Percentiles rank a stretch among this genome's conserved stretches.
Conservation (phyloP, 2,329 filamentous ascomycete genomes). For the Dothistroma pini region DNA sequence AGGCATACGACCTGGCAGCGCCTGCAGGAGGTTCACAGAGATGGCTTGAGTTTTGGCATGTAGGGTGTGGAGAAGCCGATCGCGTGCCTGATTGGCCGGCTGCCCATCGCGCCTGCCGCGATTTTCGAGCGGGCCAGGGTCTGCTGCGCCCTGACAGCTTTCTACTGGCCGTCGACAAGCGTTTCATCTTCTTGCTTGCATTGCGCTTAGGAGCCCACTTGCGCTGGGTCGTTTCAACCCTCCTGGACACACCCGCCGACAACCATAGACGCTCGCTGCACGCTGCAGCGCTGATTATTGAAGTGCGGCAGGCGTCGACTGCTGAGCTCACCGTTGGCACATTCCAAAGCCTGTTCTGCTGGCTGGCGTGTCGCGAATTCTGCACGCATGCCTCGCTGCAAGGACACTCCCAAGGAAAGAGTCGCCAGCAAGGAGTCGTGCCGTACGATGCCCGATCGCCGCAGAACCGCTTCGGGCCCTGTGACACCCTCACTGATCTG, state of each 20-base stretch:
- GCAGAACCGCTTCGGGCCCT: conserved; percentile 8
- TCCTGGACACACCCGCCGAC: conserved; percentile 4
- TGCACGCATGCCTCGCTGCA: conserved; percentile 5
- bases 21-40: conserved; percentile 20
- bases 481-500: conserved; percentile 12
- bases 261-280: conserved; percentile 18
- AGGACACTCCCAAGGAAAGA: conserved; percentile 13
- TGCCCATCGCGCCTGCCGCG: conserved; percentile 11
- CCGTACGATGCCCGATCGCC: conserved; percentile 15
- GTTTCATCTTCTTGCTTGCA: conserved; percentile 20
- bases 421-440: conserved; percentile 11
- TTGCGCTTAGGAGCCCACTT: conserved; percentile 13
- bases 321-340: no score
- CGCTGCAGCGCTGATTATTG: conserved; percentile 9
- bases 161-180: conserved; percentile 5
- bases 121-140: conserved; percentile 2
- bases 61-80: conserved; percentile 2
- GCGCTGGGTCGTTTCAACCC: conserved; percentile 14
- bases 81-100: conserved; percentile 16
- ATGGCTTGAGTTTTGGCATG: conserved; percentile 9
- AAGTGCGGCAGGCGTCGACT: conserved; percentile 4
- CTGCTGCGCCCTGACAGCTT: conserved; percentile 13
- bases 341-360: no score
- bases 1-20: conserved; percentile 8
- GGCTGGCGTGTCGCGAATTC: conserved; percentile 4